These are phyloP conservation scores for Boletus insuetus DNA, from an alignment of 768 basidiomycete genomes.

Conservation along the genomic window DNA sequence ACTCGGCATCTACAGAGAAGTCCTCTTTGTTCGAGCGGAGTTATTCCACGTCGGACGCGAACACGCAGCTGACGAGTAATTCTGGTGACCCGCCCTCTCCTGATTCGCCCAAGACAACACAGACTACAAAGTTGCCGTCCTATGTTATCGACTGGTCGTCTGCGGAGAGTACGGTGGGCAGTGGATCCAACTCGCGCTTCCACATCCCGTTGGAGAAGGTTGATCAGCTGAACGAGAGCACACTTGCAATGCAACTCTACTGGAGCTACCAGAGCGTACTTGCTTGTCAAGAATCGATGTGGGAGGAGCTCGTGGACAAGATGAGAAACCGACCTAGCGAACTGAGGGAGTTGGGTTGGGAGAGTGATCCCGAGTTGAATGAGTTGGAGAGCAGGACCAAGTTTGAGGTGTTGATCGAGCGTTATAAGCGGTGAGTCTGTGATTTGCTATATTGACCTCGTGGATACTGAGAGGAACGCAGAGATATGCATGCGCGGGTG, in stretches of 20 bases:
- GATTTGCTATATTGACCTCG: not conserved
- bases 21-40: constrained; percentile 32
- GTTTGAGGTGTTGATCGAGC: constrained; percentile 58
- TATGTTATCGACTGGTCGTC: constrained; percentile 49
- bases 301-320: constrained; percentile 67
- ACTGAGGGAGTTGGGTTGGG: constrained; percentile 63
- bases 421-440: constrained; percentile 49
- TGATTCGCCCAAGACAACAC: constrained; percentile 5
- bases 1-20: constrained; percentile 33
- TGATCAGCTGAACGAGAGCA: constrained; percentile 50
- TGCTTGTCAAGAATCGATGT: constrained; percentile 73
- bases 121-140: constrained; percentile 23
- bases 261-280: constrained; percentile 59
- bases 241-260: constrained; percentile 70
- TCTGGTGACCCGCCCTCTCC: constrained; percentile 23
- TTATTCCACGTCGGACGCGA: constrained; percentile 25
- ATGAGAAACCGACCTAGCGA: constrained; percentile 55
- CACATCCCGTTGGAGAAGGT: constrained; percentile 44
- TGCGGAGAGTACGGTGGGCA: constrained; percentile 40
- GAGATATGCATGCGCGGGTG: constrained; percentile 65
- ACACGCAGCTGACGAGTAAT: constrained; percentile 21
- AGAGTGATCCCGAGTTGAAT: constrained; percentile 60
- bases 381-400: constrained; percentile 54
- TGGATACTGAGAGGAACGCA: constrained; percentile 23
- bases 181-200: constrained; percentile 31